Evolutionary conservation across 176 grass and related monocot genomes (phyloP).

Genomic region (Ananas comosus): DNA sequence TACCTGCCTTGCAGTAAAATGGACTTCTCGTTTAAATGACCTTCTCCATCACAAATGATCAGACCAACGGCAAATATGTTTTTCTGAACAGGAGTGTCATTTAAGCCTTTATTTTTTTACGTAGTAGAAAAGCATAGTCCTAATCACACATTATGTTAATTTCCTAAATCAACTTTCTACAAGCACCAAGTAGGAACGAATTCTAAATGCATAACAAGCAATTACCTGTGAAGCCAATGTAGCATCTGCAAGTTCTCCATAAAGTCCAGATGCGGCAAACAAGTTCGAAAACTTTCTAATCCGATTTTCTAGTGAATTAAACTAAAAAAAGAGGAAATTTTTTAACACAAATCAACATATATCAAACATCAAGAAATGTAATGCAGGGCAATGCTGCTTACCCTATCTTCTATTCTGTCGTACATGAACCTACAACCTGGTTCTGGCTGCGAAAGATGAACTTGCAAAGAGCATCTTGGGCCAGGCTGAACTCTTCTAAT

Average conservation of each 20-base stretch:
- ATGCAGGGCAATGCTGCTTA: slow-evolving; percentile 31
- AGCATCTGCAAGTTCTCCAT: slow-evolving; percentile 50
- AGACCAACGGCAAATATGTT: slow-evolving; percentile 83
- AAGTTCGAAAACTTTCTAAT: slow-evolving; percentile 42
- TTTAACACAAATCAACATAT: slow-evolving; percentile 8
- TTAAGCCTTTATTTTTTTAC: background rate
- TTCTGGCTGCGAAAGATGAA: slow-evolving; percentile 55
- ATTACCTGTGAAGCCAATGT: slow-evolving; percentile 87
- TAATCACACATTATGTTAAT: too few species aligned
- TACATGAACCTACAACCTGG: slow-evolving; percentile 86
- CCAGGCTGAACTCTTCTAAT: slow-evolving; percentile 61
- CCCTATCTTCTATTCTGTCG: slow-evolving; percentile 75
- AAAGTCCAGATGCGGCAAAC: slow-evolving; percentile 41
- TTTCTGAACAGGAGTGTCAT: slow-evolving; percentile 46
- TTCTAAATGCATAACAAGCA: slow-evolving; percentile 2
- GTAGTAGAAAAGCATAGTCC: too few species aligned
- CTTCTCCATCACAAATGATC: slow-evolving; percentile 87
- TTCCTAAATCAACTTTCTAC: background rate
- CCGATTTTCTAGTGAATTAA: slow-evolving; percentile 78
- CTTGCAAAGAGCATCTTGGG: slow-evolving; percentile 67
- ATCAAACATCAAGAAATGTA: slow-evolving; percentile 16
- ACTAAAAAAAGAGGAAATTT: slow-evolving; percentile 35
- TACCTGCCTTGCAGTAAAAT: slow-evolving; percentile 89
- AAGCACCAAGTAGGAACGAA: background rate
- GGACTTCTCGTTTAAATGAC: slow-evolving; percentile 93